These are phyloP conservation scores for Spiraea crenata DNA, from an alignment of 331 rosid genomes.

Conservation along the genomic window DNA sequence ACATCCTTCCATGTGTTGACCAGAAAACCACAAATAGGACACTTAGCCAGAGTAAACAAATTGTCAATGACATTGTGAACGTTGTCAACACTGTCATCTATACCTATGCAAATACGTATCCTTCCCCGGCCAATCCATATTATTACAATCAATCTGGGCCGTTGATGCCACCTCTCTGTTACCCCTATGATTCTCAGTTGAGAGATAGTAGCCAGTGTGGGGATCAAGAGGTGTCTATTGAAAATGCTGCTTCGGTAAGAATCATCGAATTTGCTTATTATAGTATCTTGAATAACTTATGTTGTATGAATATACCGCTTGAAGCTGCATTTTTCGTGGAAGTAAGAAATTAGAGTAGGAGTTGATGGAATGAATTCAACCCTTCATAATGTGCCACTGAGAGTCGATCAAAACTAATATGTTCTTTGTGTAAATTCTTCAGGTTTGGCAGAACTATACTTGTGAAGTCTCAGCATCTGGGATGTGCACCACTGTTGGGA, in stretches of 20 bases:
- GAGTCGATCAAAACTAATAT: neutral
- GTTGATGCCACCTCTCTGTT: conserved; percentile 71
- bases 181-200: conserved; percentile 66
- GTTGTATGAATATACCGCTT: neutral
- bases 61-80: conserved; percentile 56
- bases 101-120: conserved; percentile 51
- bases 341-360: neutral
- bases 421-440: conserved; percentile 23
- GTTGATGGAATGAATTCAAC: neutral
- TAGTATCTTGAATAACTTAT: neutral
- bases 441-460: conserved; percentile 80
- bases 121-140: conserved; percentile 31
- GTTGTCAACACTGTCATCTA: conserved; percentile 73
- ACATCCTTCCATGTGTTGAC: conserved; percentile 92
- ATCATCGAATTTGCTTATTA: conserved; percentile 9
- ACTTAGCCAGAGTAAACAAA: conserved; percentile 71
- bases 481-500: conserved; percentile 61
- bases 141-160: conserved; percentile 94
- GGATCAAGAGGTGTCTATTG: conserved; percentile 65
- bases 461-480: conserved; percentile 66
- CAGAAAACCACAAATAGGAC: conserved; percentile 80
- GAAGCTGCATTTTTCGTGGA: neutral
- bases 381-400: neutral
- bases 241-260: conserved; percentile 80
- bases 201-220: conserved; percentile 68